phyloP scores from a whole-genome alignment of 2,329 filamentous ascomycete genomes.

The Sarocladium kiliense region DNA sequence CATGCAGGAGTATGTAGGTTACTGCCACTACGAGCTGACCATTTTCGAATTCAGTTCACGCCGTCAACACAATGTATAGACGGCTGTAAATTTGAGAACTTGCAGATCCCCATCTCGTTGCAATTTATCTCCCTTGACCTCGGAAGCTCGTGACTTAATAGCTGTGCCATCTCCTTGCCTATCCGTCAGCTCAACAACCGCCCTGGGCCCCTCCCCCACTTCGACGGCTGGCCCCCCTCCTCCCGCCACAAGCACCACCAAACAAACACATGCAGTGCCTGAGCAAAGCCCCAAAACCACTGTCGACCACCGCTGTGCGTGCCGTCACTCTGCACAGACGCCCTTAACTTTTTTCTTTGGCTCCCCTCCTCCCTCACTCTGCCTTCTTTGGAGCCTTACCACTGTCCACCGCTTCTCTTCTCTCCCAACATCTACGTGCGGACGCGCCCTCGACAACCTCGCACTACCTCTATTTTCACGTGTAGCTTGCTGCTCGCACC shows the following conservation, averaged over 20 bases:
- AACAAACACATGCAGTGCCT: neutral
- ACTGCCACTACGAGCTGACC: too few relatives aligned
- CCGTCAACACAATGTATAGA: too few relatives aligned
- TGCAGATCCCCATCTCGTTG: too few relatives aligned
- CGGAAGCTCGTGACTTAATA: too few relatives aligned
- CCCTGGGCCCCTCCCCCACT: neutral
- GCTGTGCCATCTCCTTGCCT: too few relatives aligned
- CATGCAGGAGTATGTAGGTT: too few relatives aligned
- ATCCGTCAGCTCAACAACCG: neutral
- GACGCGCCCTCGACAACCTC: neutral
- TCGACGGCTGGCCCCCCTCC: neutral
- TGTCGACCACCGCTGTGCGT: neutral
- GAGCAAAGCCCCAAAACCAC: neutral
- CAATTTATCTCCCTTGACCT: neutral
- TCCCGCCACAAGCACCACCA: neutral
- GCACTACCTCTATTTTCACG: neutral
- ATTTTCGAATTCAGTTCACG: too few relatives aligned
- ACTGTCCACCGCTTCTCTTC: constrained; percentile 1
- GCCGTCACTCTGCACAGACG: neutral
- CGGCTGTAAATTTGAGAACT: too few relatives aligned
- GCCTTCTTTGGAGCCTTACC: neutral
- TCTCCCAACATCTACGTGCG: neutral
- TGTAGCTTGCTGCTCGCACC: neutral
- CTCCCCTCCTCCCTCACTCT: constrained; percentile 1
- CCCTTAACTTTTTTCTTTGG: constrained; percentile 10